phyloP scores from a whole-genome alignment of 192 early-diverging fungal genomes.

The Backusella morwellensis region DNA sequence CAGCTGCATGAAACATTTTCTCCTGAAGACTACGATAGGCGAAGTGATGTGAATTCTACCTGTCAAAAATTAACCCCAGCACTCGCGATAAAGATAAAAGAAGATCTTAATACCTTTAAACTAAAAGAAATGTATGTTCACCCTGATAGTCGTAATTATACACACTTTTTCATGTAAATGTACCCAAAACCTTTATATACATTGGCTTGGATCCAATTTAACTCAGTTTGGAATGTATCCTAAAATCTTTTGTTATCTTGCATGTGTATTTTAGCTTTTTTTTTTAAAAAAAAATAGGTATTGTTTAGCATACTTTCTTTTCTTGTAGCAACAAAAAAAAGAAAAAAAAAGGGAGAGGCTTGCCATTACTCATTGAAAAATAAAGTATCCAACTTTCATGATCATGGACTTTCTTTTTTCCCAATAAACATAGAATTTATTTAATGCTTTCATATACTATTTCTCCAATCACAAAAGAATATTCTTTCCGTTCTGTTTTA shows the following conservation, averaged over 20 bases:
- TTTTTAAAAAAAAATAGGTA: neutral
- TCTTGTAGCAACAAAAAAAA: neutral
- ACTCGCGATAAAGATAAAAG: constrained; percentile 83
- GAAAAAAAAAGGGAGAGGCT: neutral
- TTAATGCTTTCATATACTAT: neutral
- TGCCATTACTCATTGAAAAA: neutral
- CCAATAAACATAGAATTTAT: neutral
- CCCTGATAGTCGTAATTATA: constrained; percentile 66
- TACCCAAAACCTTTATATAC: neutral
- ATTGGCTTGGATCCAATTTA: neutral
- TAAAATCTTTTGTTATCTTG: neutral
- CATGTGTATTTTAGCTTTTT: neutral
- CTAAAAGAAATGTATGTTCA: constrained; percentile 89
- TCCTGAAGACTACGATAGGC: constrained; percentile 83
- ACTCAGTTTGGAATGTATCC: neutral
- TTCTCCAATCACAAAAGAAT: neutral
- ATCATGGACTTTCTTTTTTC: neutral
- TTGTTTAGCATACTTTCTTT: neutral
- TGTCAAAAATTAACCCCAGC: constrained; percentile 81
- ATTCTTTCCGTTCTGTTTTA: neutral
- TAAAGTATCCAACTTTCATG: neutral
- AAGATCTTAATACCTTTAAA: constrained; percentile 95
- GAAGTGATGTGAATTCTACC: constrained; percentile 76
- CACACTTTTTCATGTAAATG: constrained; percentile 67
- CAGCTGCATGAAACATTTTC: constrained; percentile 62